Conservation (phyloP, 2,329 filamentous ascomycete genomes). For the Pseudogymnoascus sp. region DNA sequence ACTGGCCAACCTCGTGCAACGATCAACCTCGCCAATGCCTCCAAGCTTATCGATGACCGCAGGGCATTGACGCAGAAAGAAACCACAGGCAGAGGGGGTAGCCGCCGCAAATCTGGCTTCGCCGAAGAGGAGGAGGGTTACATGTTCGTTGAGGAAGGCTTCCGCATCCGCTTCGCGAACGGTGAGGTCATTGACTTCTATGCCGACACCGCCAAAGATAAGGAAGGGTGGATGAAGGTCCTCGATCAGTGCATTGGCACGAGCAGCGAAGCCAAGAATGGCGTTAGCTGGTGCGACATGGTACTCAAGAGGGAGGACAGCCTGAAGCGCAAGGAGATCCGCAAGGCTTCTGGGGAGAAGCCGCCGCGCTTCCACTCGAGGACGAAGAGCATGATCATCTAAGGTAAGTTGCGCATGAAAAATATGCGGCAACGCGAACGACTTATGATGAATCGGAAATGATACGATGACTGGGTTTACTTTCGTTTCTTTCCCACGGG, state of each 20-base stretch:
- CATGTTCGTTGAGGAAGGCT: conserved; percentile 98
- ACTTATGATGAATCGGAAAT: conserved; percentile 6
- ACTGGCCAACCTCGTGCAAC: conserved; percentile 92
- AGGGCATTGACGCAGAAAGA: conserved; percentile 76
- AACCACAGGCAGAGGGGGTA: conserved; percentile 65
- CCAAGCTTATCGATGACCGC: conserved; percentile 88
- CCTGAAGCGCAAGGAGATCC: conserved; percentile 16
- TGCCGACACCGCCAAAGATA: conserved; percentile 77
- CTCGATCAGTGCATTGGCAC: conserved; percentile 60
- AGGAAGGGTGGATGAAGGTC: conserved; percentile 91
- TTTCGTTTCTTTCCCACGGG: conserved; percentile 7
- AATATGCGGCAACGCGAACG: not conserved
- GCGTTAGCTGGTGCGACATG: conserved; percentile 59
- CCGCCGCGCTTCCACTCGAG: conserved; percentile 20
- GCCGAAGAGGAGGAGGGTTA: conserved; percentile 98
- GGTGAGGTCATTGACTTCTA: conserved; percentile 99
- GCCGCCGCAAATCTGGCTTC: conserved; percentile 86
- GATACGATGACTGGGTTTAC: conserved; percentile 7
- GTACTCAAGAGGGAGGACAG: conserved; percentile 53
- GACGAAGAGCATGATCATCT: conserved; percentile 26
- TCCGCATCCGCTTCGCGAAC: conserved; percentile 97
- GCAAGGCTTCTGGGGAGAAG: conserved; percentile 8
- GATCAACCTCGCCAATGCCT: conserved; percentile 90
- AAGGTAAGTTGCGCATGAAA: not conserved
- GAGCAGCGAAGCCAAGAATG: conserved; percentile 37